Percentiles rank a stretch among this genome's conserved stretches.
Conservation (phyloP, 192 early-diverging fungal species). For the Coemansia sp. region DNA sequence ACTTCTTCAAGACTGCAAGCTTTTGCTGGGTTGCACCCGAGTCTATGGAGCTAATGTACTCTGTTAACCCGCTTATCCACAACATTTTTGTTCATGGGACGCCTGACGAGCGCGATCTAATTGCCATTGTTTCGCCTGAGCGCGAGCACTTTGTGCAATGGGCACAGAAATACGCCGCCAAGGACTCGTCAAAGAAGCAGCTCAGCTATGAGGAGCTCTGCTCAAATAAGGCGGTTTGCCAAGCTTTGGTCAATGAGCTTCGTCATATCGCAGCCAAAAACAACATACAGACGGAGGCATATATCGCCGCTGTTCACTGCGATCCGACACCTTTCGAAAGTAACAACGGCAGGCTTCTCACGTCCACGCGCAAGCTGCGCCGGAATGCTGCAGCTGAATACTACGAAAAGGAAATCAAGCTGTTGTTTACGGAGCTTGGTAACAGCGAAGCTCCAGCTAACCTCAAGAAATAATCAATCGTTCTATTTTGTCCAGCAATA, state of each 20-base stretch:
- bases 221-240: constrained; percentile 48
- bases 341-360: constrained; percentile 69
- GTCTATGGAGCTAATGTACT: constrained; percentile 77
- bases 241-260: constrained; percentile 62
- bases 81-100: constrained; percentile 90
- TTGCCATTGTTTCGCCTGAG: constrained; percentile 83
- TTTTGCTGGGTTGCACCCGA: constrained; percentile 89
- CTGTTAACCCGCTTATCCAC: constrained; percentile 68
- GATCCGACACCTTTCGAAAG: constrained; percentile 69
- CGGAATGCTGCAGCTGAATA: constrained; percentile 37
- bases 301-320: constrained; percentile 69
- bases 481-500: too few species aligned
- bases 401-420: constrained; percentile 58
- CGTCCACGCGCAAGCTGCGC: constrained; percentile 87
- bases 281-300: constrained; percentile 79
- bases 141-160: constrained; percentile 62
- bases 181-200: not conserved
- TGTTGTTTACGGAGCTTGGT: constrained; percentile 54
- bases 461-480: not conserved
- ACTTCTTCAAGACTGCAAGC: constrained; percentile 75
- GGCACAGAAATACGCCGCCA: constrained; percentile 41
- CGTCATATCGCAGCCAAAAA: constrained; percentile 55
- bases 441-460: constrained; percentile 11
- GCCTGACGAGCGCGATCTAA: constrained; percentile 71
- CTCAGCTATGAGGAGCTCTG: constrained; percentile 57